A percentile compares a stretch with the other conserved stretches of the same genome.
These are phyloP conservation scores for Trametes cingulata DNA, from an alignment of 768 basidiomycete genomes.

Conservation along the genomic window DNA sequence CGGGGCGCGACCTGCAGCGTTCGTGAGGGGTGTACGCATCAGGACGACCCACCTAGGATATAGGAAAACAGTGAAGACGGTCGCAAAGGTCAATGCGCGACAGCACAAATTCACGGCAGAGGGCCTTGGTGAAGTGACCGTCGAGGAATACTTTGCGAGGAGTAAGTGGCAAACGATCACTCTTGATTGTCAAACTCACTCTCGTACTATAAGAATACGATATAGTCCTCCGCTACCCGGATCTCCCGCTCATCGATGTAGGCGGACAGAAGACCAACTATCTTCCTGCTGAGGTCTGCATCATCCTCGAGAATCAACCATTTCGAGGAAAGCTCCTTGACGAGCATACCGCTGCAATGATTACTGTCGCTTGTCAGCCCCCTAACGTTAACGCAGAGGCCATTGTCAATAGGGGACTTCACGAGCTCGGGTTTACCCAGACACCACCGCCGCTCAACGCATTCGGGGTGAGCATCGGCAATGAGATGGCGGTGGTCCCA, in stretches of 20 bases:
- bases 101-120: conserved; percentile 43
- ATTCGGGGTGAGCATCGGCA: conserved; percentile 49
- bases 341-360: conserved; percentile 54
- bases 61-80: conserved; percentile 65
- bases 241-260: conserved; percentile 49
- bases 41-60: conserved; percentile 72
- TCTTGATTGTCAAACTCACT: background rate
- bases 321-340: conserved; percentile 55
- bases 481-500: conserved; percentile 55
- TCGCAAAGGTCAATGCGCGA: conserved; percentile 43
- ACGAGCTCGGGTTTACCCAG: conserved; percentile 42
- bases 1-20: conserved; percentile 59
- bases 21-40: conserved; percentile 67
- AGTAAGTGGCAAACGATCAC: conserved; percentile 37
- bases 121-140: conserved; percentile 42
- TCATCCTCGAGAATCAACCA: conserved; percentile 44
- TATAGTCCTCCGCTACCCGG: conserved; percentile 39
- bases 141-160: conserved; percentile 47
- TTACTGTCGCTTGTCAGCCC: conserved; percentile 48
- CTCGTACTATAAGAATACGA: conserved; percentile 54
- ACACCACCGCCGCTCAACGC: conserved; percentile 37
- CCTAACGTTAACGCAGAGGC: conserved; percentile 50
- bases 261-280: conserved; percentile 44
- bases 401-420: conserved; percentile 45
- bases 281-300: conserved; percentile 51